phyloP scores from a whole-genome alignment of 495 filamentous ascomycete species.

The Trypethelium eluteriae region DNA sequence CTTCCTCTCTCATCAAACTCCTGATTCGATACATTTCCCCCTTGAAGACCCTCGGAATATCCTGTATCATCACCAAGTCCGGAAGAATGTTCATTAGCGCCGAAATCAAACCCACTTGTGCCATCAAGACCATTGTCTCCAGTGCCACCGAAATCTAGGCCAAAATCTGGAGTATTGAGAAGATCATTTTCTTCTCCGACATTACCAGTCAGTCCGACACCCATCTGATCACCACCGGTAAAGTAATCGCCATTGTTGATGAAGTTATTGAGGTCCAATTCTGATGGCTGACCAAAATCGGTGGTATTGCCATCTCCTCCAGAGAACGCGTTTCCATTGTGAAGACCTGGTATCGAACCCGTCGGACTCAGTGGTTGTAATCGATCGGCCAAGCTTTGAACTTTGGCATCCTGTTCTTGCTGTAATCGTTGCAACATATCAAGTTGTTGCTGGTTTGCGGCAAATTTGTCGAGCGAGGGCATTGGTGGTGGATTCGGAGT shows the following conservation, averaged over 20 bases:
- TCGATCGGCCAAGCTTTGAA: slow-evolving; percentile 61
- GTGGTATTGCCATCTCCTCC: slow-evolving; percentile 30
- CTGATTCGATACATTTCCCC: slow-evolving; percentile 17
- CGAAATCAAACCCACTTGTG: neutral
- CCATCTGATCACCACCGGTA: slow-evolving; percentile 10
- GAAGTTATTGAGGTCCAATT: slow-evolving; percentile 32
- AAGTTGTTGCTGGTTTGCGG: slow-evolving; percentile 56
- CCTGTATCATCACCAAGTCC: slow-evolving; percentile 3
- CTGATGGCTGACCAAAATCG: slow-evolving; percentile 23
- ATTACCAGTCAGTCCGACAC: neutral
- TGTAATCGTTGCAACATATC: slow-evolving; percentile 67
- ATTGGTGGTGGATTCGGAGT: slow-evolving; percentile 54
- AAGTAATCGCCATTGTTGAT: slow-evolving; percentile 30
- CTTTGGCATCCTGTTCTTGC: slow-evolving; percentile 59
- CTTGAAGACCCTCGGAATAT: neutral
- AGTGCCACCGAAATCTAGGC: slow-evolving; percentile 18
- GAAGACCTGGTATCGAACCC: slow-evolving; percentile 69
- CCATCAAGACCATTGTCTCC: slow-evolving; percentile 3
- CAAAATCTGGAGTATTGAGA: neutral
- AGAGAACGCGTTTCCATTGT: slow-evolving; percentile 44
- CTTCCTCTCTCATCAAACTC: neutral
- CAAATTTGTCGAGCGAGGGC: slow-evolving; percentile 49
- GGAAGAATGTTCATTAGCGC: neutral
- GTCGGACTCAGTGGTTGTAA: slow-evolving; percentile 72
- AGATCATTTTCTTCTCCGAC: neutral